Base-by-base conservation (phyloP, 495 filamentous ascomycete genomes). In the Penicillium mononematosum region DNA sequence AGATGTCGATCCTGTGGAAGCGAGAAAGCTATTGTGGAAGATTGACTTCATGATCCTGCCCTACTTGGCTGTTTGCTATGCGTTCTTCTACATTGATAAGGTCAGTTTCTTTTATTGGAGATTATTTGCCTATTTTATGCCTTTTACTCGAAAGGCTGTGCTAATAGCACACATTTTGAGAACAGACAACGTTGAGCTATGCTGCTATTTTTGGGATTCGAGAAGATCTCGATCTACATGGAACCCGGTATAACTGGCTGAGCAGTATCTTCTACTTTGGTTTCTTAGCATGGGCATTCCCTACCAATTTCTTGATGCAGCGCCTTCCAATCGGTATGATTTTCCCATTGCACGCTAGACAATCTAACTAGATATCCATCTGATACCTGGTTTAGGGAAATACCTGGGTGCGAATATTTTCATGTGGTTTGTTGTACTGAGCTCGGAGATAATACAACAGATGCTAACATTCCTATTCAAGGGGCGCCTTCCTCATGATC, bases 81-180 rank as follows among this genome's bases (percentile, higher is more conserved):
- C 76, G 0, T 86, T 85, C 63, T 84, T 84, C 53, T 85, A 82
- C 50, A 82, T 84, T 59, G 81, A 84, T 48, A 82, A 83, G 66
- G 75, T 53, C 0, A 32, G 50, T 29, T 14, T n/a, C 32, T 4
- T 36, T 31, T 12, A 50, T 70, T 45, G 10, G 49, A 34, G 3
- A 56, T 71, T 57, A 27, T 11, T 8, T 67, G 56, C 27, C 45
- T 50, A 10, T 68, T 60, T 14, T 44, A 32, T 53, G 42, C 8
- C 45, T 17, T 49, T 59, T 16, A 46, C 11, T 2, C 4, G 11
- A 45, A 25, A 17, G 5, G 0, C 9, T 20, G 25, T 55, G 8
- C n/a, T 25, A 77, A 76, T 63, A 70, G 71, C 38, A 38, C 34
- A 72, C 64, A 22, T 20, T 7, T 20, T 72, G 73, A 42, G 66